Conservation (phyloP, 2,329 filamentous ascomycete genomes). For the Paraphoma chrysanthemicola region DNA sequence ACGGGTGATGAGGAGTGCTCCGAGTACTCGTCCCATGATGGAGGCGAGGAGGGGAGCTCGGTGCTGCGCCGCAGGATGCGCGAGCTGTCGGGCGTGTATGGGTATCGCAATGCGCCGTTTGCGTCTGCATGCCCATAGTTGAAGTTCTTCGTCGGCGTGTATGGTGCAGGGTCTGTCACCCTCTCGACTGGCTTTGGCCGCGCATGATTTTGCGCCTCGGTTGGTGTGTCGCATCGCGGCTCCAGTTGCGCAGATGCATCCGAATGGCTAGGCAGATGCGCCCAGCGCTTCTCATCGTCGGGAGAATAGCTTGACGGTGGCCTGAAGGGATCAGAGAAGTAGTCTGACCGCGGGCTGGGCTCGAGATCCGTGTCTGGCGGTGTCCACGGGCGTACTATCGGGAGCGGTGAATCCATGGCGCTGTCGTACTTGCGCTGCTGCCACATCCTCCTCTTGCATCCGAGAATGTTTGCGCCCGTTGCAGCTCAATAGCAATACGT, state of each 20-base stretch:
- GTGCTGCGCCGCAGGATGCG: constrained; percentile 25
- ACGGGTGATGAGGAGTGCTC: constrained; percentile 31
- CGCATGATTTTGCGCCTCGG: constrained; percentile 11
- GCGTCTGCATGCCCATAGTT: constrained; percentile 14
- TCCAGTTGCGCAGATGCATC: constrained; percentile 6
- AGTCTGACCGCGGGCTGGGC: constrained; percentile 19
- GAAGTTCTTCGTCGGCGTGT: constrained; percentile 29
- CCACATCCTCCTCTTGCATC: constrained; percentile 20
- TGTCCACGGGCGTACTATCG: constrained; percentile 36
- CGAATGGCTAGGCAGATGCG: constrained; percentile 9
- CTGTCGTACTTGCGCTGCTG: constrained; percentile 12
- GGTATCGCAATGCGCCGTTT: constrained; percentile 31
- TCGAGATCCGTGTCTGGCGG: constrained; percentile 36
- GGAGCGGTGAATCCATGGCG: constrained; percentile 28
- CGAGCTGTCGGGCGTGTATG: constrained; percentile 42
- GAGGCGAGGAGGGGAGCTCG: constrained; percentile 23
- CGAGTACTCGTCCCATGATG: constrained; percentile 33
- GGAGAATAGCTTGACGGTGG: constrained; percentile 16
- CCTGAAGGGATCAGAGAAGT: constrained; percentile 28
- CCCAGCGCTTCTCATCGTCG: constrained; percentile 16
- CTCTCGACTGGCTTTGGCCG: constrained; percentile 22
- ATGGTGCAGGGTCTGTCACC: constrained; percentile 25
- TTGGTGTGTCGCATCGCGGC: constrained; percentile 18
- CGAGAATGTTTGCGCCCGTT: constrained; percentile 3
- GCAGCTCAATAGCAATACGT: not conserved